Evolutionary conservation across 345 rosid species (phyloP), one percentile per base, ranked within the genome.

Genomic region (Acer campestre): DNA sequence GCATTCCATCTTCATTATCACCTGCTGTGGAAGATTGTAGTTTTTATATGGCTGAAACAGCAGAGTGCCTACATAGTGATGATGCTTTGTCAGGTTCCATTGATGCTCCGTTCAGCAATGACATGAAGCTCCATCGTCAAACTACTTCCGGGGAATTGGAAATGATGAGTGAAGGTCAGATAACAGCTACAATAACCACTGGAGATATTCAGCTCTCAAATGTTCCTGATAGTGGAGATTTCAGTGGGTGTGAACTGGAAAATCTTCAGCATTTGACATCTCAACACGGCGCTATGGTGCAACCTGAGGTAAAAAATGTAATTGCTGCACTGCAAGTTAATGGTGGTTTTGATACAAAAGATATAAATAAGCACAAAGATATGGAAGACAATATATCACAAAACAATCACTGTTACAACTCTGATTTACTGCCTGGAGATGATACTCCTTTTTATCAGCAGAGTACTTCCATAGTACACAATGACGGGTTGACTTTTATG

Each of bases 61-160:
- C 76, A 16, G 77, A 80, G 73, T 17, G 68, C 79, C 44, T 22
- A 51, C 63, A 67, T 75, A 78, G 48, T n/a, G 86, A 84, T 67
- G 67, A 78, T 51, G 68, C 55, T 42, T 75, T 16, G 35, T 63
- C 56, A 27, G 77, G 70, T 73, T 67, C 69, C 67, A 38, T 71
- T 49, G 80, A 42, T 10, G 10, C 53, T 59, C 70, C 42, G 62
- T 29, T 69, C 81, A 80, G 68, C 38, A 74, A 78, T 75, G 81
- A 67, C 75, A 63, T 76, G 59, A 77, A 78, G 74, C 70, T 73
- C 74, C 85, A 74, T 70, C 78, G 68, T 76, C 81, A 83, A 74
- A 74, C 80, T 77, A 69, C 78, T 27, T 76, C 70, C 46, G 59
- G 69, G 61, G 78, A 70, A 76, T 35, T 66, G 48, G 84, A 81